Conservation (phyloP, 352 stramenopile species). For the Globisporangium nunn region DNA sequence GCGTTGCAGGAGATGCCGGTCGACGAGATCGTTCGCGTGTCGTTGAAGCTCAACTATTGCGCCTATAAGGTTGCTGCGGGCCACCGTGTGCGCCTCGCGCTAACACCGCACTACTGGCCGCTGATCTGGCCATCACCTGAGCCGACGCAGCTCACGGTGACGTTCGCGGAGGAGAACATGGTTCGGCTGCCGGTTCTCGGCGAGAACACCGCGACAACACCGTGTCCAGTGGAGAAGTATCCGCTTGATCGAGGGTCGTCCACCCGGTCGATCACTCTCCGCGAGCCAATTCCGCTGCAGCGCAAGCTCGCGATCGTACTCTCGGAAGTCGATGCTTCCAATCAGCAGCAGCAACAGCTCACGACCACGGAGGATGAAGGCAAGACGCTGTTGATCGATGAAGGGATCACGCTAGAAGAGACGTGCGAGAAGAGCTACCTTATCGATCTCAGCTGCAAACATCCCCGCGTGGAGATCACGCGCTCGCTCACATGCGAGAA, state of each 20-base stretch:
- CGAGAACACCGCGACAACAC: not conserved
- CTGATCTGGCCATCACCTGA: constrained; percentile 43
- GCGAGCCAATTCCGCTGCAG: constrained; percentile 24
- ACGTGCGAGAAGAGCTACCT: constrained; percentile 35
- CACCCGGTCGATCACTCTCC: constrained; percentile 24
- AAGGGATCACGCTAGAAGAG: constrained; percentile 41
- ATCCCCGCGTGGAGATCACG: constrained; percentile 28
- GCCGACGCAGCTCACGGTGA: constrained; percentile 23
- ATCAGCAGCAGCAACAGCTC: constrained; percentile 24
- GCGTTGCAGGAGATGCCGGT: constrained; percentile 27
- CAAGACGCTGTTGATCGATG: constrained; percentile 35
- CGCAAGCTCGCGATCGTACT: constrained; percentile 24
- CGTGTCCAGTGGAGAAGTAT: constrained; percentile 27
- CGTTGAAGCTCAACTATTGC: constrained; percentile 35
- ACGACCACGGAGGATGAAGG: constrained; percentile 31
- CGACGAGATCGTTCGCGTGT: constrained; percentile 17
- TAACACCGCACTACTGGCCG: constrained; percentile 45
- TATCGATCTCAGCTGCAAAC: constrained; percentile 24
- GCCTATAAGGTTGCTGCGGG: constrained; percentile 27
- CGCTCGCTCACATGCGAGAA: constrained; percentile 37
- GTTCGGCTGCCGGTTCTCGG: constrained; percentile 28
- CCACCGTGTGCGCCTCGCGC: constrained; percentile 25
- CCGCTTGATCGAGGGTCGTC: constrained; percentile 23
- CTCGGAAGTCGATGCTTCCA: constrained; percentile 26
- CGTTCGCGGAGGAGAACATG: constrained; percentile 21